phyloP scores from a whole-genome alignment of 179 eudicot genomes.

The Beta corolliflora region DNA sequence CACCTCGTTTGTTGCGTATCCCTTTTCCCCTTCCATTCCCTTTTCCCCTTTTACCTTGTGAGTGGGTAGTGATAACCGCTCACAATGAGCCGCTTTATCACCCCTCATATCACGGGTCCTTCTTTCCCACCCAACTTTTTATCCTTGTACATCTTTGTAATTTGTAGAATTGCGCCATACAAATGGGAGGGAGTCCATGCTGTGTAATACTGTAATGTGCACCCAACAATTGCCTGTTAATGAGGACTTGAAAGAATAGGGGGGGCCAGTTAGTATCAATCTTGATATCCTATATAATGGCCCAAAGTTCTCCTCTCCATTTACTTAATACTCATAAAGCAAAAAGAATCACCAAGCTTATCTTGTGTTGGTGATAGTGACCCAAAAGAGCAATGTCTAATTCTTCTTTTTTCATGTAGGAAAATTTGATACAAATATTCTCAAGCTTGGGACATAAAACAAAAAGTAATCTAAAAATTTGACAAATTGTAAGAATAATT shows the following conservation, averaged over 20 bases:
- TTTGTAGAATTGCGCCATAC: too few relatives aligned
- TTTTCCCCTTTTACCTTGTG: too few relatives aligned
- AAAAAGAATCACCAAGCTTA: not conserved
- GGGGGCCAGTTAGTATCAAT: constrained; percentile 1
- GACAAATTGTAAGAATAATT: too few relatives aligned
- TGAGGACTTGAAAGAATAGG: not conserved
- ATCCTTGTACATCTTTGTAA: too few relatives aligned
- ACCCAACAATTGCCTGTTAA: not conserved
- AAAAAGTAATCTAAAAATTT: not conserved
- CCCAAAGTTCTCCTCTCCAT: not conserved
- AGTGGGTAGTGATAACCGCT: too few relatives aligned
- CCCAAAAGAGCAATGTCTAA: not conserved
- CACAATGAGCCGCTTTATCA: too few relatives aligned
- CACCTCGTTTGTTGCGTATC: too few relatives aligned
- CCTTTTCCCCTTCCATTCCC: too few relatives aligned
- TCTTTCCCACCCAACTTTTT: not conserved
- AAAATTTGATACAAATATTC: too few relatives aligned
- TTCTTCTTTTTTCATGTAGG: not conserved
- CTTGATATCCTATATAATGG: not conserved
- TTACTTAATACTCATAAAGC: not conserved
- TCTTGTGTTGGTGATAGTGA: not conserved
- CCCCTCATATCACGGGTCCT: constrained; percentile 17
- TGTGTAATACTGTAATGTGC: not conserved
- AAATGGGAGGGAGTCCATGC: too few relatives aligned
- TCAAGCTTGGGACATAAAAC: not conserved